phyloP scores from a whole-genome alignment of 2,329 filamentous ascomycete genomes.

The Didymellaceae sp. region DNA sequence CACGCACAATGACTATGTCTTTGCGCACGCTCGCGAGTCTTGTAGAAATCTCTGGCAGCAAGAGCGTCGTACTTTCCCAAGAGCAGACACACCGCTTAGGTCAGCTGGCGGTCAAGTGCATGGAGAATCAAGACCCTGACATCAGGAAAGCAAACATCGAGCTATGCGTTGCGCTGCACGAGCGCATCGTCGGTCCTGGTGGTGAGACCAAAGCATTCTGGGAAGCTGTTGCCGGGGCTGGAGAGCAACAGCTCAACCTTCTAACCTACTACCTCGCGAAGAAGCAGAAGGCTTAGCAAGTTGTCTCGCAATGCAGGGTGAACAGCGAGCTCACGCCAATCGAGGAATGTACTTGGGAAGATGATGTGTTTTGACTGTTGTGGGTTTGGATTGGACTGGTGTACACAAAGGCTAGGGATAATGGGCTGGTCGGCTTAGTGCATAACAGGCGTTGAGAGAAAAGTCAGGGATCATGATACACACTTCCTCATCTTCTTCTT shows the following conservation, averaged over 20 bases:
- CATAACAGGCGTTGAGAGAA: slow-evolving; percentile 4
- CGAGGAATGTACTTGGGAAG: not conserved
- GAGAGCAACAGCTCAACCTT: slow-evolving; percentile 76
- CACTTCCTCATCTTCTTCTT: not conserved
- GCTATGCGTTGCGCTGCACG: slow-evolving; percentile 76
- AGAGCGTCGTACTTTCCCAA: slow-evolving; percentile 37
- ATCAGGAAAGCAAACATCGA: slow-evolving; percentile 75
- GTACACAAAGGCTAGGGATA: not conserved
- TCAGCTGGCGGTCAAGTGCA: slow-evolving; percentile 46
- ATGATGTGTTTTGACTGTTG: not conserved
- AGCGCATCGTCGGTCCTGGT: slow-evolving; percentile 41
- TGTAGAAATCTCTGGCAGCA: slow-evolving; percentile 43
- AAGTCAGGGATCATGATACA: not conserved
- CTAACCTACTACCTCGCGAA: slow-evolving; percentile 80
- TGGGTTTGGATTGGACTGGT: not conserved
- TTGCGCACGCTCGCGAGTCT: slow-evolving; percentile 49
- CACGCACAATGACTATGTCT: slow-evolving; percentile 48
- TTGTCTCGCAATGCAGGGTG: not conserved
- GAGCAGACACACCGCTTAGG: slow-evolving; percentile 49
- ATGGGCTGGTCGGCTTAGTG: not conserved
- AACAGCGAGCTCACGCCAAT: not conserved
- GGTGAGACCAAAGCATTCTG: slow-evolving; percentile 64
- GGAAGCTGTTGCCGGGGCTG: slow-evolving; percentile 67
- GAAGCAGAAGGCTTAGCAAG: slow-evolving; percentile 35
- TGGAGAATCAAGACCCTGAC: slow-evolving; percentile 50